These are phyloP conservation scores for Ophiostoma quercus DNA, from an alignment of 2,329 filamentous ascomycete genomes.

Conservation along the genomic window DNA sequence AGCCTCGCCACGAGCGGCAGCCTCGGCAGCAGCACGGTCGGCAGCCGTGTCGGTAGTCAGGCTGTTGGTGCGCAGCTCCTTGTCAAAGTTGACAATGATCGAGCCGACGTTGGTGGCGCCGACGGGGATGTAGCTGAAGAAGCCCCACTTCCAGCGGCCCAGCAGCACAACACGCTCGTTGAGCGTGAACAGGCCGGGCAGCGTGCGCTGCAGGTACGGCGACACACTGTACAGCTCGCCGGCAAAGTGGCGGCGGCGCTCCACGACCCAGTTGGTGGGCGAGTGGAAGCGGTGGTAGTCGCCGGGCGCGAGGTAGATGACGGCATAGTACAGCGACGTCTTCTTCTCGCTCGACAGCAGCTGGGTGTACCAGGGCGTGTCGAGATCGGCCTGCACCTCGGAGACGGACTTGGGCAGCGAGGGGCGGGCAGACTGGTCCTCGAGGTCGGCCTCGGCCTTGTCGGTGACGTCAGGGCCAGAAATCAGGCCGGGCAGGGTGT, in stretches of 20 bases:
- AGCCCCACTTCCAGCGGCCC: slow-evolving; percentile 92
- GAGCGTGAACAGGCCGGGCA: slow-evolving; percentile 90
- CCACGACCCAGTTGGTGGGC: slow-evolving; percentile 89
- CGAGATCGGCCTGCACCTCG: slow-evolving; percentile 78
- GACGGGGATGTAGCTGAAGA: slow-evolving; percentile 93
- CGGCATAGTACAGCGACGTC: slow-evolving; percentile 71
- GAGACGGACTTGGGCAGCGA: slow-evolving; percentile 64
- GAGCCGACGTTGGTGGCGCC: slow-evolving; percentile 96
- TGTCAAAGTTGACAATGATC: slow-evolving; percentile 95
- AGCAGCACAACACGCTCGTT: slow-evolving; percentile 94
- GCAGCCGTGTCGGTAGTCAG: slow-evolving; percentile 88
- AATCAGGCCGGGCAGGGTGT: slow-evolving; percentile 82
- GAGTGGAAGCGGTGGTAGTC: slow-evolving; percentile 99
- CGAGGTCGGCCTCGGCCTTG: slow-evolving; percentile 46
- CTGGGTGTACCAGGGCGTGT: slow-evolving; percentile 68
- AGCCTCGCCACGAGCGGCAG: slow-evolving; percentile 67
- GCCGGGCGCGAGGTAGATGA: slow-evolving; percentile 92
- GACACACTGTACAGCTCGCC: slow-evolving; percentile 94
- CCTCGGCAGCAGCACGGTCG: slow-evolving; percentile 76
- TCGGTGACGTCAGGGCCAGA: slow-evolving; percentile 57
- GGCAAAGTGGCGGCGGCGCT: slow-evolving; percentile 91
- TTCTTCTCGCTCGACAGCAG: slow-evolving; percentile 58
- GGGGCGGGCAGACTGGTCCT: slow-evolving; percentile 68
- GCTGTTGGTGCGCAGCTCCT: slow-evolving; percentile 87
- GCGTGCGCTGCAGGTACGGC: slow-evolving; percentile 85